Conservation (phyloP, 768 basidiomycete genomes). For the Boletus vinaceobasis region DNA sequence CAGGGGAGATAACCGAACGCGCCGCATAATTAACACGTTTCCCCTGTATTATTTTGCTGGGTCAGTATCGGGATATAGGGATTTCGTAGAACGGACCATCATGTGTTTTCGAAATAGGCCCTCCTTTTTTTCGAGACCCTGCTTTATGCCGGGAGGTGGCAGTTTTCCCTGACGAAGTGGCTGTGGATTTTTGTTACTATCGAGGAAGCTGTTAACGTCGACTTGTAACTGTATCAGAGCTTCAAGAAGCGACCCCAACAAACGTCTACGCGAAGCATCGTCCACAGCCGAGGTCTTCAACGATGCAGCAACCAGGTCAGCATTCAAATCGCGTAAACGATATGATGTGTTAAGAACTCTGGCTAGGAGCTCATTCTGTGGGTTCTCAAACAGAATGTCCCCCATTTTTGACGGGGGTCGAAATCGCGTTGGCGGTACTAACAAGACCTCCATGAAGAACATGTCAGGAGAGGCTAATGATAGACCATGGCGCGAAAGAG, state of each 20-base stretch:
- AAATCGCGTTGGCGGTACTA: conserved; percentile 93
- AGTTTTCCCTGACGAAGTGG: conserved; percentile 83
- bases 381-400: conserved; percentile 91
- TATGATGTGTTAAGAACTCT: conserved; percentile 79
- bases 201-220: conserved; percentile 96
- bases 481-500: conserved; percentile 54
- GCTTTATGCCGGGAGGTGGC: conserved; percentile 92
- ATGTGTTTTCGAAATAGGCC: conserved; percentile 97
- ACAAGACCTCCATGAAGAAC: conserved; percentile 93
- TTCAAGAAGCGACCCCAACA: conserved; percentile 72
- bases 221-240: conserved; percentile 85
- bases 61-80: background rate
- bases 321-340: conserved; percentile 72
- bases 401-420: conserved; percentile 90
- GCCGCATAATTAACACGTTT: conserved; percentile 99
- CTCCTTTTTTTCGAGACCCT: conserved; percentile 97
- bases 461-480: conserved; percentile 83
- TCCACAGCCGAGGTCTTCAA: conserved; percentile 56
- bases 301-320: conserved; percentile 57
- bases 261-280: conserved; percentile 46
- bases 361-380: conserved; percentile 88
- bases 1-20: conserved; percentile 99
- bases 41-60: conserved; percentile 51
- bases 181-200: conserved; percentile 91
- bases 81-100: conserved; percentile 67